Conservation (phyloP, 106 monocot genomes). For the Platanthera guangdongensis region DNA sequence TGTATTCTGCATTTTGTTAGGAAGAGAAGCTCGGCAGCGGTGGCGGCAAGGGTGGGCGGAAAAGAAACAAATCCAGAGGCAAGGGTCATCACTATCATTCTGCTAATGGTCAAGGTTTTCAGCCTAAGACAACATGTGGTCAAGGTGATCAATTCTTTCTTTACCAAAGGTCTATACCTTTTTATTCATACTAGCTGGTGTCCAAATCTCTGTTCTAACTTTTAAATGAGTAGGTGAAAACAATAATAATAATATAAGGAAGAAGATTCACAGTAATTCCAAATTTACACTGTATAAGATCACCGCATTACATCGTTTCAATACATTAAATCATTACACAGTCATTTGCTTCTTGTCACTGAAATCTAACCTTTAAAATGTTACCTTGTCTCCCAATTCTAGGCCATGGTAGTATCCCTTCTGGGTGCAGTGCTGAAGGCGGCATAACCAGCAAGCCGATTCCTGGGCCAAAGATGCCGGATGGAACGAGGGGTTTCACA, state of each 20-base stretch:
- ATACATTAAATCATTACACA: no score
- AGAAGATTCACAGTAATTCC: no score
- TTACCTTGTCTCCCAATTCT: background rate
- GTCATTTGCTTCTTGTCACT: no score
- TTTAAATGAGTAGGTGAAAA: no score
- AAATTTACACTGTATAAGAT: no score
- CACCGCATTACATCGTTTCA: no score
- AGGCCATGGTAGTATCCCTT: constrained; percentile 15
- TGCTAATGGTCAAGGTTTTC: constrained; percentile 30
- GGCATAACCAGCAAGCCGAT: constrained; percentile 16
- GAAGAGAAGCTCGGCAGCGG: constrained; percentile 22
- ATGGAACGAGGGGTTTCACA: constrained; percentile 61
- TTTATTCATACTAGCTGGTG: background rate
- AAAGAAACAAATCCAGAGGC: constrained; percentile 21
- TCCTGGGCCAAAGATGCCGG: constrained; percentile 52
- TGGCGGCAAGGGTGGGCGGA: constrained; percentile 21
- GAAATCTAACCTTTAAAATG: background rate
- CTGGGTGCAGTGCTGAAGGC: background rate
- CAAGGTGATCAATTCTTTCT: background rate
- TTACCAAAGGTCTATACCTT: background rate
- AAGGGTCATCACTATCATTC: constrained; percentile 25
- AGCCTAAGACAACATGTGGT: background rate
- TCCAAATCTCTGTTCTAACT: background rate
- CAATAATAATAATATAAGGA: no score
- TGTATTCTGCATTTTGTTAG: constrained; percentile 9